Base-by-base conservation (phyloP, 2,329 filamentous ascomycete genomes). In the Penicillium sp. region DNA sequence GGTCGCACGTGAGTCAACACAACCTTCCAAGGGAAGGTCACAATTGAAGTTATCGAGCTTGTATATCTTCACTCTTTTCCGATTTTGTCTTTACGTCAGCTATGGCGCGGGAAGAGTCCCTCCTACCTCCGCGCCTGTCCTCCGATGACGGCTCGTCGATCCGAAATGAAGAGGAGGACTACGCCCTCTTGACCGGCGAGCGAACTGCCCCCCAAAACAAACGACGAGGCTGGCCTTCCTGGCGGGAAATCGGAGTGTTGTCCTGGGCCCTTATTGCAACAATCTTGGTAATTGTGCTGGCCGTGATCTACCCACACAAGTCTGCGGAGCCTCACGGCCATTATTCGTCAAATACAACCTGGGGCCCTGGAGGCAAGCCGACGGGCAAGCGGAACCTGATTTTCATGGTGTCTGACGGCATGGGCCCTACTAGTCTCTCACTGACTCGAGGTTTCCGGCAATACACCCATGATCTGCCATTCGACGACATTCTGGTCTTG, bases 371-470 rank as follows among this genome's bases (percentile, higher is more conserved):
- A 56, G 72, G 72, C 21, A 79, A 77, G 60, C 79, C 81, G 55
- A 75, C 68, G 29, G 85, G 86, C 51, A 99, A 97, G 81, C 85
- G 91, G 53, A 99, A 97, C 75, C 81, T 99, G 52, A 88, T 99
- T 67, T 97, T 99, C 80, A 99, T 99, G 94, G 93, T 99, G 38
- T 96, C 91, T 0, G 94, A 99, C 74, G 94, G 94, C 69, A 99
- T 99, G 94, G 94, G 94, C 0, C 94, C 94, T 8, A 91, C 94
- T 9, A 93, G 91, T 66, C 81, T 99, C 53, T 89, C 89, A 27
- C 76, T 99, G 72, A 96, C 94, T 7, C 84, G 94, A 55, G 90
- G 87, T 70, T 99, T 89, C 78, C 86, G 90, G 64, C 94, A 99
- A 75, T 84, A 88, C 65, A 82, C 87, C 53, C 83, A 90, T 39